Percentiles rank a stretch among this genome's conserved stretches.
phyloP scores from a whole-genome alignment of 192 early-diverging fungal species.

The Phycomyces blakesleeanus region DNA sequence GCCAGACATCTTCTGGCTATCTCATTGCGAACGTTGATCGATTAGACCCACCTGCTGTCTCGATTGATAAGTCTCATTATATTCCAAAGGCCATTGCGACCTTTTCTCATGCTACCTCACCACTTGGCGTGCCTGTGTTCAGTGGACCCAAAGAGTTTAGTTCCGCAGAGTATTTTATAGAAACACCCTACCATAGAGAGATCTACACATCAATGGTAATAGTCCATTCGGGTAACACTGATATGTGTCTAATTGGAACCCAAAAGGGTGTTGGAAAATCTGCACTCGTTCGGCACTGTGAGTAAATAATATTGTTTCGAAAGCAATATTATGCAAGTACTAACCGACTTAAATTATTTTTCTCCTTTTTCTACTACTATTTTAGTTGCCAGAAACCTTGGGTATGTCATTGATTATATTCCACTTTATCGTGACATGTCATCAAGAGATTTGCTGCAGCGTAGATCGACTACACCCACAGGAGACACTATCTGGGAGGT shows the following conservation, averaged over 20 bases:
- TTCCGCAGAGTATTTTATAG: conserved; percentile 50
- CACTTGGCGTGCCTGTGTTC: conserved; percentile 25
- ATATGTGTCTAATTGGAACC: conserved; percentile 69
- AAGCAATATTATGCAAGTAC: neutral
- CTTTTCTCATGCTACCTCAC: conserved; percentile 12
- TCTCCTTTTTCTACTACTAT: neutral
- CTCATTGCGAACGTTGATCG: conserved; percentile 31
- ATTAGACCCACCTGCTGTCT: conserved; percentile 5
- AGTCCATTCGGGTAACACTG: conserved; percentile 49
- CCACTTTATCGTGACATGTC: conserved; percentile 80
- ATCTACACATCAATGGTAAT: conserved; percentile 53
- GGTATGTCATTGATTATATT: conserved; percentile 65
- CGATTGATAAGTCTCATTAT: conserved; percentile 33
- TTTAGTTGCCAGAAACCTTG: conserved; percentile 33
- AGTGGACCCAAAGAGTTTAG: conserved; percentile 43
- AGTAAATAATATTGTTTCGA: neutral
- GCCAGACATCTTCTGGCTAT: conserved; percentile 47
- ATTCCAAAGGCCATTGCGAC: conserved; percentile 35
- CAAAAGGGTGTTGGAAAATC: conserved; percentile 72
- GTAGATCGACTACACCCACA: conserved; percentile 61
- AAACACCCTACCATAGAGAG: conserved; percentile 52
- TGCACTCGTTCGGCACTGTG: conserved; percentile 59
- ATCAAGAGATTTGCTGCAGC: conserved; percentile 72
- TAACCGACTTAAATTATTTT: too few relatives aligned
- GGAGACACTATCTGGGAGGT: conserved; percentile 76